A percentile compares a stretch with the other conserved stretches of the same genome.
Evolutionary conservation across 176 grass and related monocot genomes (phyloP).

Genomic region (Typha latifolia): DNA sequence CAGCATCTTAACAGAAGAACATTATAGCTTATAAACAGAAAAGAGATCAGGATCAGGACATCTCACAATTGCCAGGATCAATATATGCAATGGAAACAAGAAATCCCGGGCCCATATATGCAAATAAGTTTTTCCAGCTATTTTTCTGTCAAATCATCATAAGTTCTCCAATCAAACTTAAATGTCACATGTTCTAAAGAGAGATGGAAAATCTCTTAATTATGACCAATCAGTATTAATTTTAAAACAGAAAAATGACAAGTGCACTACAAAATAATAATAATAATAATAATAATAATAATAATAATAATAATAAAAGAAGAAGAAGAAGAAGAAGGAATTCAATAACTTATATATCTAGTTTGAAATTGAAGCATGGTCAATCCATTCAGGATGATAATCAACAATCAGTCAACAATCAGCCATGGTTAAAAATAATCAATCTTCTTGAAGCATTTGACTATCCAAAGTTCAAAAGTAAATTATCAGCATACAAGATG

Average conservation of each 20-base stretch:
- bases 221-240: not conserved
- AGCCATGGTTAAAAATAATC: not conserved
- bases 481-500: not conserved
- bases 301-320: too few relatives aligned
- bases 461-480: not conserved
- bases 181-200: not conserved
- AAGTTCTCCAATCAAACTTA: slow-evolving; percentile 14
- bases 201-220: not conserved
- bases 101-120: slow-evolving; percentile 92
- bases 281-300: too few relatives aligned
- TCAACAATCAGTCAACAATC: too few relatives aligned
- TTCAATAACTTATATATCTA: too few relatives aligned
- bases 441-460: not conserved
- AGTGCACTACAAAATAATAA: not conserved
- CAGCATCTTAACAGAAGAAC: slow-evolving; percentile 2
- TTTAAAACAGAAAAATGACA: not conserved
- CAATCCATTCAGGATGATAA: too few relatives aligned
- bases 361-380: too few relatives aligned
- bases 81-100: slow-evolving; percentile 95
- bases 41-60: slow-evolving; percentile 7
- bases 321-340: not conserved
- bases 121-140: slow-evolving; percentile 90
- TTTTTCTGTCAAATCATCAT: slow-evolving; percentile 45
- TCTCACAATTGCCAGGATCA: slow-evolving; percentile 97
- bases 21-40: not conserved